phyloP scores from a whole-genome alignment of 208 protist genomes.

The Zelonia costaricensis region DNA sequence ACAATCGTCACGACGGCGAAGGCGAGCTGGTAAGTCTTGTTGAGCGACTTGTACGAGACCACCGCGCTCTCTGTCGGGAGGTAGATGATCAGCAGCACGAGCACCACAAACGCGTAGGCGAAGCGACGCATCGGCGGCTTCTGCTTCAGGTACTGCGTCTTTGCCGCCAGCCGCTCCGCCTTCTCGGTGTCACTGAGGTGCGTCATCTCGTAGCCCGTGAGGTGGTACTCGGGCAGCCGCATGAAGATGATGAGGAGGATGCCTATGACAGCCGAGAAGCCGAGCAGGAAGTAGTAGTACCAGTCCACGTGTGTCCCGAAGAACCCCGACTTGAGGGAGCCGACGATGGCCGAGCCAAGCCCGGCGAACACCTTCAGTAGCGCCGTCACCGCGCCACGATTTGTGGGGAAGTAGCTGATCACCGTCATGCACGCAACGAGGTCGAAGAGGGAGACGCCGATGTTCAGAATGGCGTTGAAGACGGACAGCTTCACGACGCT shows the following conservation, averaged over 20 bases:
- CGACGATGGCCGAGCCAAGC: constrained; percentile 62
- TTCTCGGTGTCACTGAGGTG: constrained; percentile 30
- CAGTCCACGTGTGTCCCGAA: constrained; percentile 26
- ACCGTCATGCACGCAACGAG: constrained; percentile 46
- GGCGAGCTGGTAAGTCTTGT: not conserved
- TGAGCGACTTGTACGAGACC: constrained; percentile 31
- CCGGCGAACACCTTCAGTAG: constrained; percentile 74
- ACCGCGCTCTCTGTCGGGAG: constrained; percentile 54
- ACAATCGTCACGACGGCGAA: constrained; percentile 47
- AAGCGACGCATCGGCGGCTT: constrained; percentile 59
- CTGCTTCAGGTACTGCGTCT: constrained; percentile 50
- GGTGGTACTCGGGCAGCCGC: constrained; percentile 58
- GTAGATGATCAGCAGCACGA: constrained; percentile 58
- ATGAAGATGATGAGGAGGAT: constrained; percentile 35
- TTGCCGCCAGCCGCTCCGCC: constrained; percentile 8
- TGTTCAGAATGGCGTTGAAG: constrained; percentile 42
- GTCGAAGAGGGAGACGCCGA: constrained; percentile 55
- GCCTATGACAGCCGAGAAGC: constrained; percentile 23
- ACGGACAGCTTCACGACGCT: constrained; percentile 33
- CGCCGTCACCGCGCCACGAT: constrained; percentile 48
- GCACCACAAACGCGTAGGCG: constrained; percentile 40
- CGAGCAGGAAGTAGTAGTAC: constrained; percentile 70
- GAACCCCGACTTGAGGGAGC: constrained; percentile 53
- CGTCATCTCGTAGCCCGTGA: constrained; percentile 46
- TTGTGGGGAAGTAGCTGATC: constrained; percentile 59